Percentiles rank a stretch among this genome's conserved stretches.
Conservation (phyloP, 306 rosid species). For the Hippophae tibetana region DNA sequence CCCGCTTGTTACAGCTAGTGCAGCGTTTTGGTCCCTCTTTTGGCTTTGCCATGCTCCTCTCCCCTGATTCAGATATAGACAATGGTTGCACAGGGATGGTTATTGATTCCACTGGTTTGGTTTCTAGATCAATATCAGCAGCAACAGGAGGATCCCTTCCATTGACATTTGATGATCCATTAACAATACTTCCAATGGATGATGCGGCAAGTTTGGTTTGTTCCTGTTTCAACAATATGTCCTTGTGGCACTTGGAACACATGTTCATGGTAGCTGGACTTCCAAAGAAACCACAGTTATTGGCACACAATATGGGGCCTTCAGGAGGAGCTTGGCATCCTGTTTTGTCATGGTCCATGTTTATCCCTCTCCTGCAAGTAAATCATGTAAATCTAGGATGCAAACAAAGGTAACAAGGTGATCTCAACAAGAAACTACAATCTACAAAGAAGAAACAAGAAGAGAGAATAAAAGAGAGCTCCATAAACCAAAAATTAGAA, state of each 20-base stretch:
- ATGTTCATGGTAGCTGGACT: slow-evolving; percentile 86
- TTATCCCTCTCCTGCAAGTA: slow-evolving; percentile 44
- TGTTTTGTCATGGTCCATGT: slow-evolving; percentile 83
- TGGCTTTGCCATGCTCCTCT: slow-evolving; percentile 43
- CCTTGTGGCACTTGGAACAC: slow-evolving; percentile 97
- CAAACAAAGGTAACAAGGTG: not conserved
- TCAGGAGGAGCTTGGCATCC: slow-evolving; percentile 94
- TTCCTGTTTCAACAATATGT: slow-evolving; percentile 67
- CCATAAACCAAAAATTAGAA: too few species aligned
- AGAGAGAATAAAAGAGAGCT: too few species aligned
- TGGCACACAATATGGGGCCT: slow-evolving; percentile 73
- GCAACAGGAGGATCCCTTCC: slow-evolving; percentile 33
- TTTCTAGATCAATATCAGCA: slow-evolving; percentile 30
- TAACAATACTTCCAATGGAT: slow-evolving; percentile 71
- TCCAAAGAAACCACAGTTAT: slow-evolving; percentile 90
- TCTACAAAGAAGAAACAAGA: too few species aligned
- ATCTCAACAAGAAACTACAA: not conserved
- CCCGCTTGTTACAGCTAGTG: slow-evolving; percentile 71
- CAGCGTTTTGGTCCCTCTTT: slow-evolving; percentile 84
- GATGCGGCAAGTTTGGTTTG: slow-evolving; percentile 82
- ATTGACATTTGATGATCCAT: slow-evolving; percentile 60
- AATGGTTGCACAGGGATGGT: slow-evolving; percentile 25
- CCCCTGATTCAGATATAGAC: slow-evolving; percentile 11
- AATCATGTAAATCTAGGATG: not conserved
- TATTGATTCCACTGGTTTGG: slow-evolving; percentile 38